These are phyloP conservation scores for Sphagnurus paluster DNA, from an alignment of 1,284 basidiomycete genomes.

Conservation along the genomic window DNA sequence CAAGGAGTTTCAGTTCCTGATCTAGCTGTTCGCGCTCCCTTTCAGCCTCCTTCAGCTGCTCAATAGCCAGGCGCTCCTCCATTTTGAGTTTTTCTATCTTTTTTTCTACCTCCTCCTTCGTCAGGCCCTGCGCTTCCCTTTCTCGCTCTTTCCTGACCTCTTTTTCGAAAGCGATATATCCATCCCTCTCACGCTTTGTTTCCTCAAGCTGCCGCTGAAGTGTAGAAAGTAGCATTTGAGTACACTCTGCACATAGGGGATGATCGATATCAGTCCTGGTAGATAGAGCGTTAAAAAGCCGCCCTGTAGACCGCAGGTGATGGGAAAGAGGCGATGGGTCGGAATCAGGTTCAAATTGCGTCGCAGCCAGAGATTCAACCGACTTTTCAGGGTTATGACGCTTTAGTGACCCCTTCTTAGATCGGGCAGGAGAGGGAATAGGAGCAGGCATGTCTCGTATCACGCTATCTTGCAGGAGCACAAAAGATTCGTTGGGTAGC, in stretches of 20 bases:
- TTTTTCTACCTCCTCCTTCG: constrained; percentile 63
- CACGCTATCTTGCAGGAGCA: constrained; percentile 83
- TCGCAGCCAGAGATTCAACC: constrained; percentile 25
- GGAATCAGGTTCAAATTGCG: constrained; percentile 45
- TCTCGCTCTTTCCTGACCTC: constrained; percentile 77
- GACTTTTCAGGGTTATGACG: constrained; percentile 27
- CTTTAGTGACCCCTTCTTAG: constrained; percentile 40
- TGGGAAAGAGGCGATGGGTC: constrained; percentile 77
- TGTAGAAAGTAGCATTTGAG: constrained; percentile 75
- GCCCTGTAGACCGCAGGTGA: constrained; percentile 71
- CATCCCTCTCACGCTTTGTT: constrained; percentile 88
- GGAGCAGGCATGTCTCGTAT: constrained; percentile 60
- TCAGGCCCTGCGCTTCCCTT: constrained; percentile 59
- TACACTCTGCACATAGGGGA: constrained; percentile 94
- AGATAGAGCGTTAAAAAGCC: constrained; percentile 79
- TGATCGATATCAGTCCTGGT: constrained; percentile 87
- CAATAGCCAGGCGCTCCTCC: constrained; percentile 74
- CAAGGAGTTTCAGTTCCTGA: constrained; percentile 70
- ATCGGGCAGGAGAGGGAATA: constrained; percentile 34
- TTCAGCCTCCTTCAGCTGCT: constrained; percentile 74
- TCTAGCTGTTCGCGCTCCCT: constrained; percentile 74
- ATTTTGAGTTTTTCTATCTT: constrained; percentile 72
- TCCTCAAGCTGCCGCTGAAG: constrained; percentile 87
- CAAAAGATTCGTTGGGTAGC: constrained; percentile 82
- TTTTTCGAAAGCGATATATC: constrained; percentile 90